Evolutionary conservation across 169 alveolate genomes (phyloP).

Genomic region (Haemoproteus tartakovskyi): DNA sequence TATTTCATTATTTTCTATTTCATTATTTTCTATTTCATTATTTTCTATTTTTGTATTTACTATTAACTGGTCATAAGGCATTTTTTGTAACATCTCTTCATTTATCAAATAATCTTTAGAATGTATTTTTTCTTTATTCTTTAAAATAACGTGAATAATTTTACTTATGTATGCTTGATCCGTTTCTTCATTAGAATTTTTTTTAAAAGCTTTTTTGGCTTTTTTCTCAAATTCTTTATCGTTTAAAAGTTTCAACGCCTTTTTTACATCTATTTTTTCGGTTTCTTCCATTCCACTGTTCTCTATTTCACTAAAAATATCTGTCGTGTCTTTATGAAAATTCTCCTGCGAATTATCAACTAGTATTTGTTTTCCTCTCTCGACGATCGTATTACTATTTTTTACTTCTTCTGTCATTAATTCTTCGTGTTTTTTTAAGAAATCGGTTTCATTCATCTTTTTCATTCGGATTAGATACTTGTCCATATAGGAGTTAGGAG

Average conservation of each 20-base stretch:
- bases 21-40: too few species aligned
- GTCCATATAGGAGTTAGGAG: slow-evolving; percentile 33
- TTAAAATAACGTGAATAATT: slow-evolving; percentile 37
- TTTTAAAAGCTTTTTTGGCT: slow-evolving; percentile 9
- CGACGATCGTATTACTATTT: too few species aligned
- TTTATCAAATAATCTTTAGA: slow-evolving; percentile 3
- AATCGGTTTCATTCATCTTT: too few species aligned
- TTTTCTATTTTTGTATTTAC: slow-evolving; percentile 1
- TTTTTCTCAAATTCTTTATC: slow-evolving; percentile 22
- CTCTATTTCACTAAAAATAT: too few species aligned
- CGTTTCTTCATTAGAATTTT: slow-evolving; percentile 1
- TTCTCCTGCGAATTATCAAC: too few species aligned
- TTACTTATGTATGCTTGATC: slow-evolving; percentile 18
- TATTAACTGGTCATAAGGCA: slow-evolving; percentile 46
- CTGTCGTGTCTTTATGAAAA: too few species aligned
- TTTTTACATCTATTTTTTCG: slow-evolving; percentile 38
- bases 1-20: too few species aligned
- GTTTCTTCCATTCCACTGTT: slow-evolving; percentile 22
- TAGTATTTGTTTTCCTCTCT: too few species aligned
- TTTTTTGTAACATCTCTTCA: slow-evolving; percentile 31
- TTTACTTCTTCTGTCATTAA: too few species aligned
- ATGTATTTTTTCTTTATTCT: slow-evolving; percentile 11
- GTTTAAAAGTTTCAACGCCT: slow-evolving; percentile 59
- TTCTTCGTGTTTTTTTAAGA: slow-evolving; percentile 18
- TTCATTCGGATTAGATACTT: too few species aligned